Base-by-base conservation (phyloP, 2,329 filamentous ascomycete genomes). In the Stromatinia cepivora region DNA sequence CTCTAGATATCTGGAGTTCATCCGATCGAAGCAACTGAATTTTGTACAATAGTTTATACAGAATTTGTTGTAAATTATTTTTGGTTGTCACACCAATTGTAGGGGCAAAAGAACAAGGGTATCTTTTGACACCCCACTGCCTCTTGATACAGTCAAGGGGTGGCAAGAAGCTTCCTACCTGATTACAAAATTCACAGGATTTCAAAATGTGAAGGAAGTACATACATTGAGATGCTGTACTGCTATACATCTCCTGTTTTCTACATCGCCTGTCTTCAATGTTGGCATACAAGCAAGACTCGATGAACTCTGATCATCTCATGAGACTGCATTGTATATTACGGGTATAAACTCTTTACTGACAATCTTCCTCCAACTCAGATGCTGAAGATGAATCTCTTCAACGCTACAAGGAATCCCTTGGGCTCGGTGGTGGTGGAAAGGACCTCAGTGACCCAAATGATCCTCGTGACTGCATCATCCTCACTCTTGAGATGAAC, bases 381-480 rank as follows among this genome's bases (percentile, higher is more conserved):
- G 77, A 78, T 72, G 75, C 75, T 67, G 84, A 92, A 77, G 95
- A 99, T 80, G 94, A 98, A 82, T 95, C 94, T 72, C 90, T 99
- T 77, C 92, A 96, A 83, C 91, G 94, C 78, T 99, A 97, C 91
- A 99, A 99, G 85, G 88, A 94, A 78, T 98, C 94, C 17, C 90
- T 99, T 71, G 95, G 95, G 75, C 89, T 98, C 71, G 88, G 89
- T 73, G 89, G 84, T 69, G 83, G 88, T 75, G 90, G 91, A 78
- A 87, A 85, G 62, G 86, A 90, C 76, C 86, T 92, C 71, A 91
- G 88, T 69, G 88, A 94, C 79, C 87, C 91, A 76, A 92, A 85
- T 79, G 94, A 98, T 79, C 88, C 91, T 62, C 92, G 94, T 76
- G 92, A 92, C 79, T 97, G 93, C 83, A 94, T 97, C 82, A 97